Conservation (phyloP, 1,139 yeast genomes). For the Scheffersomyces insectosa region DNA sequence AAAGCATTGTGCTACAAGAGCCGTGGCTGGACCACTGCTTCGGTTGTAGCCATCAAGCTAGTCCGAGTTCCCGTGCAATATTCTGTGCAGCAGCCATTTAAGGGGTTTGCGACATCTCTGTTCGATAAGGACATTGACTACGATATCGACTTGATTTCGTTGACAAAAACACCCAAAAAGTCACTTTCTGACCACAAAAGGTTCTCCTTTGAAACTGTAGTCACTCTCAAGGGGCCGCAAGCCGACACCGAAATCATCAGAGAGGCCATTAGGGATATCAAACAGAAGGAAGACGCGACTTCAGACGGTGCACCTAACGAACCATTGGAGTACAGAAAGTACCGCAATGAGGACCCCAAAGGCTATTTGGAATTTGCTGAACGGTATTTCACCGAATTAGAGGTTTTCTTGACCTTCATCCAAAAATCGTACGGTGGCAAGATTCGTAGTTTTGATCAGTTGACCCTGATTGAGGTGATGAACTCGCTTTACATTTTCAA, state of each 20-base stretch:
- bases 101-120: not conserved
- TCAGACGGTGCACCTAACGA: conserved; percentile 6
- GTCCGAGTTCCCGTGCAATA: not conserved
- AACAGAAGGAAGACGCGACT: conserved; percentile 1
- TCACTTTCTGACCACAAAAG: conserved; percentile 1
- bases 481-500: conserved; percentile 32
- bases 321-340: conserved; percentile 2
- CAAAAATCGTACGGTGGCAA: conserved; percentile 22
- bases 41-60: not conserved
- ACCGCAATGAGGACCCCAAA: conserved; percentile 4
- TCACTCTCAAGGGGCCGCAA: not conserved
- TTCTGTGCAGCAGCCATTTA: not conserved
- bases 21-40: not conserved
- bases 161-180: conserved; percentile 26
- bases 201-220: not conserved
- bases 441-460: conserved; percentile 22
- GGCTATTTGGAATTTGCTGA: conserved; percentile 20
- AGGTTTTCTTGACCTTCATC: conserved; percentile 24
- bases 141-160: conserved; percentile 38
- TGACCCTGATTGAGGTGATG: conserved; percentile 29
- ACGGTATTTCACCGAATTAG: conserved; percentile 21
- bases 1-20: not conserved
- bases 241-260: not conserved
- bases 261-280: not conserved
- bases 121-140: conserved; percentile 18